phyloP scores from a whole-genome alignment of 768 basidiomycete species.

The Lactifluus rugatus region DNA sequence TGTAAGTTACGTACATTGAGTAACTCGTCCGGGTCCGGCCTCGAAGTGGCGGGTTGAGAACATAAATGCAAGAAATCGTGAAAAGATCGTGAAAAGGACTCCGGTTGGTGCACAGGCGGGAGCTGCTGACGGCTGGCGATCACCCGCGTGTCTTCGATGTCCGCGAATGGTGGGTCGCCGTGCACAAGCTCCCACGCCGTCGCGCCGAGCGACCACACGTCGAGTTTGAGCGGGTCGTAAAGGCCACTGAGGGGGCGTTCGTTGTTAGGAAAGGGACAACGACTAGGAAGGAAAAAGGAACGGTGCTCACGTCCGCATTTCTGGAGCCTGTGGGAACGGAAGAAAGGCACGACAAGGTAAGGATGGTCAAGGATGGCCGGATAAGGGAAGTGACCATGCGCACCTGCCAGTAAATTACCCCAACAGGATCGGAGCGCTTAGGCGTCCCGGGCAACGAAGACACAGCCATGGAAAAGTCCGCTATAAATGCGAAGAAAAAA shows the following conservation, averaged over 20 bases:
- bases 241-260: slow-evolving; percentile 3
- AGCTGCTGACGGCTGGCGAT: slow-evolving; percentile 7
- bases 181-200: slow-evolving; percentile 19
- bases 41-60: slow-evolving; percentile 16
- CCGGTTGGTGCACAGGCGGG: slow-evolving; percentile 16
- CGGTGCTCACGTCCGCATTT: slow-evolving; percentile 53
- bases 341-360: neutral
- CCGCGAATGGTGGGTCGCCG: slow-evolving; percentile 15
- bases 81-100: slow-evolving; percentile 17
- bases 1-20: slow-evolving; percentile 14
- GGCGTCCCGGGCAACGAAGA: slow-evolving; percentile 44
- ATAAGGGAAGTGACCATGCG: slow-evolving; percentile 14
- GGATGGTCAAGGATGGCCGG: neutral
- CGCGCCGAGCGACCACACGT: slow-evolving; percentile 21
- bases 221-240: slow-evolving; percentile 19
- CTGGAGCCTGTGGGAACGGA: slow-evolving; percentile 43
- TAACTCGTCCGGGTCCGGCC: slow-evolving; percentile 19
- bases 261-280: neutral
- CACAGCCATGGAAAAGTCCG: slow-evolving; percentile 75
- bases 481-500: slow-evolving; percentile 22
- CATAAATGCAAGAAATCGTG: slow-evolving; percentile 21
- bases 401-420: slow-evolving; percentile 76
- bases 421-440: slow-evolving; percentile 47
- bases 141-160: slow-evolving; percentile 14
- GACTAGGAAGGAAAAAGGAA: no score